phyloP scores from a whole-genome alignment of 176 grass and related monocot genomes.

The Avena sativa region DNA sequence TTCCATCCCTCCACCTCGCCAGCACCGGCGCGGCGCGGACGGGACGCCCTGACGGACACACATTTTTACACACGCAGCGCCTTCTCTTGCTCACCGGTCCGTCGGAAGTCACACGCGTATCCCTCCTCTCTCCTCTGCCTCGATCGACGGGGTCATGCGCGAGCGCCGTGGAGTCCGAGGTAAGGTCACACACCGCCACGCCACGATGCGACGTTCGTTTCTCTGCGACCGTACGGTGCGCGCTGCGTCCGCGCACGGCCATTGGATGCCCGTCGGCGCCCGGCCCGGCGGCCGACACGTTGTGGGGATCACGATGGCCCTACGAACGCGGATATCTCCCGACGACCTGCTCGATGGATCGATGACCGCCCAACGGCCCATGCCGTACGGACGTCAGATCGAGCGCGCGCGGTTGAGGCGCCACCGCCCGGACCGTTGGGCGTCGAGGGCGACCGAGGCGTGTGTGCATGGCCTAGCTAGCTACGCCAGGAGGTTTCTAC shows the following conservation, averaged over 20 bases:
- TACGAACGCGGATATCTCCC: no score
- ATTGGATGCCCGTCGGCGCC: neutral
- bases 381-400: no score
- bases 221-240: no score
- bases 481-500: no score
- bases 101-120: neutral
- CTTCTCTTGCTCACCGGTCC: slow-evolving; percentile 1
- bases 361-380: no score
- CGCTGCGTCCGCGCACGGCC: neutral
- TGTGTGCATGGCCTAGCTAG: no score
- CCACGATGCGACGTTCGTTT: neutral
- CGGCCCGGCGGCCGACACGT: neutral
- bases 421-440: no score
- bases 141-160: neutral
- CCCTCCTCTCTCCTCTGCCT: no score
- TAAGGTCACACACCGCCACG: slow-evolving; percentile 13
- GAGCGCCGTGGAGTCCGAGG: slow-evolving; percentile 8
- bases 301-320: neutral
- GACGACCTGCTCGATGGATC: no score
- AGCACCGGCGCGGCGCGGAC: neutral
- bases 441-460: no score
- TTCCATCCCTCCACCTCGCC: neutral
- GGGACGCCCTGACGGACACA: slow-evolving; percentile 1
- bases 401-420: no score
- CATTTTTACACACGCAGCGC: neutral